Base-by-base conservation (phyloP, 176 grass and related monocot genomes). In the Dendrocalamus sinicus region DNA sequence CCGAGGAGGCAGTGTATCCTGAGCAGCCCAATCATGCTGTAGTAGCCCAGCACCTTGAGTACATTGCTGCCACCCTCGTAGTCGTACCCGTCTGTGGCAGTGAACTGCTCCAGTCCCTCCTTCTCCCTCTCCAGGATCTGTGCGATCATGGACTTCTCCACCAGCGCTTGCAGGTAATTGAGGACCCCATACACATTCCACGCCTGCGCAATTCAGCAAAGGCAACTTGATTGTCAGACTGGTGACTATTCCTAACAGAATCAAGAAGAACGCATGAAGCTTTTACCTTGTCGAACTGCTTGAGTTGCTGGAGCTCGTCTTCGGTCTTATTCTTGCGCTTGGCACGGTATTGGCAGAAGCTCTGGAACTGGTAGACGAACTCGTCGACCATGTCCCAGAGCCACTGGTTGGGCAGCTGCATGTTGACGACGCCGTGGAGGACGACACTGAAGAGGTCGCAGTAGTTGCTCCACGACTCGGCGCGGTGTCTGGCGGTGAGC, bases 341-440 rank as follows among this genome's bases (percentile, higher is more conserved):
- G 53, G 95, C 95, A 20, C 91, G 85, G 67, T 95, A 98, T 80
- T 98, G 95, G 84, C 93, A 98, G 77, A 93, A 98, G 89, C 90
- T 94, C 89, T 98, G 95, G 83, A 98, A 98, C 85, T 98, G 95
- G 88, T 98, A 98, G 1, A 98, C 95, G 71, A 98, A 98, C 77
- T 98, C 93, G 60, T 98, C 95, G 2, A 98, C 89, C 95, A 98
- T 98, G 86, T 98, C 95, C 95, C 95, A 98, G 9, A 98, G 89
- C 96, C 96, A 99, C 80, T 99, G 96, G 91, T 99, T 99, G 68
- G 96, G 93, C 28, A 99, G 85, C 89, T 96, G 96, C 96, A 99
- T 99, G 86, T 96, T 99, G 87, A 99, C 92, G 74, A 99, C 93
- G 37, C 96, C 96, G 76, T 96, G 92, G 20, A 99, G 92, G 59